Conservation (phyloP, 805 yeast species). For the Priceomyces castillae region DNA sequence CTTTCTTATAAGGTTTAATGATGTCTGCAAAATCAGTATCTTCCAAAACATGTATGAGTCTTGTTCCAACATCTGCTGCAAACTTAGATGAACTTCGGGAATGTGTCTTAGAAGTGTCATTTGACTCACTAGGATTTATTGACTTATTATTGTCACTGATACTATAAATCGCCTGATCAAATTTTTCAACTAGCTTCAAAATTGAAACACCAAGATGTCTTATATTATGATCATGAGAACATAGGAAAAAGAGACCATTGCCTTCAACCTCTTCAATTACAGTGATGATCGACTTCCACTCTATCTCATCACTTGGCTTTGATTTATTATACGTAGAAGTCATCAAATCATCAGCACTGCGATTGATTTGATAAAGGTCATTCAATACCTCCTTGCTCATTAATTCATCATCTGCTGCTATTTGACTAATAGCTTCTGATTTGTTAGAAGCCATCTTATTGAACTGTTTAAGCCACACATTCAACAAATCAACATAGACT, state of each 20-base stretch:
- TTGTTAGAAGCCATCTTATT: conserved; percentile 24
- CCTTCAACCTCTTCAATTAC: conserved; percentile 95
- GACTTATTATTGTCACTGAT: conserved; percentile 26
- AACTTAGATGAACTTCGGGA: conserved; percentile 63
- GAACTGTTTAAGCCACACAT: conserved; percentile 76
- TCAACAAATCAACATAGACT: conserved; percentile 74
- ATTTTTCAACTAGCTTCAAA: conserved; percentile 73
- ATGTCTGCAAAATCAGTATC: conserved; percentile 60
- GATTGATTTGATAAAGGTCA: conserved; percentile 43
- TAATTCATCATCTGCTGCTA: conserved; percentile 33
- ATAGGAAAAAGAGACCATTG: conserved; percentile 85
- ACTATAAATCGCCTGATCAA: conserved; percentile 78
- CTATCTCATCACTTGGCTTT: conserved; percentile 57
- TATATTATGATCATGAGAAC: conserved; percentile 78
- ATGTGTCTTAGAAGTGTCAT: conserved; percentile 31
- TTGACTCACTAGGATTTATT: conserved; percentile 7
- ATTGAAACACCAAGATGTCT: conserved; percentile 76
- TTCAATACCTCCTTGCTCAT: conserved; percentile 39
- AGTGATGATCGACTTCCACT: conserved; percentile 75
- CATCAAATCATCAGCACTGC: conserved; percentile 33
- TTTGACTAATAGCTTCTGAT: conserved; percentile 19
- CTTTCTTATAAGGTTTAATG: conserved; percentile 49
- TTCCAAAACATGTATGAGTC: conserved; percentile 75
- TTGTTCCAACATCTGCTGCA: conserved; percentile 75
- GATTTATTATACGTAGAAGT: conserved; percentile 12